Evolutionary conservation across 257 asterid genomes (phyloP), one percentile per base, ranked within the genome.

Genomic region (Forsythia viridissima): DNA sequence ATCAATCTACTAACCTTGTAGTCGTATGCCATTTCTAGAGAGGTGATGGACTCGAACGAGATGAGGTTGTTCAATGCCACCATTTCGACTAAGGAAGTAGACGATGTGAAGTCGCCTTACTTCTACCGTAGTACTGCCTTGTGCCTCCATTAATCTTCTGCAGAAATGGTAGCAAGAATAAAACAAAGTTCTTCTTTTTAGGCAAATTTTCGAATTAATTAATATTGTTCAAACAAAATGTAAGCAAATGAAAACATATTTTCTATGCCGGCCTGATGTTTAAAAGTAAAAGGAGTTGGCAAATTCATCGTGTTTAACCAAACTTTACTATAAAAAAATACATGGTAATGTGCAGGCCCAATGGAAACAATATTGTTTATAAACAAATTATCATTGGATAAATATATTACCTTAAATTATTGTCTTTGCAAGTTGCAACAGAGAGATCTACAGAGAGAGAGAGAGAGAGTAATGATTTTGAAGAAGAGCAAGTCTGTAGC

Each of bases 41-140:
- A 78, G 88, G 34, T 89, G 98, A 82, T 85, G 99, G 20, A 93
- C 91, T 0, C 96, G 92, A 72, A 95, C 70, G 82, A 95, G 99
- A 80, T 95, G 99, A 43, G 99, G 99, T 30, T 91, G 97, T 65
- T 95, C 98, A 69, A 87, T 81, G 6, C 85, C 84, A 1, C 98
- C 97, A 70, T 88, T 90, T 80, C 97, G 89, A 78, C 99, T 90
- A 0, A 95, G 89, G 79, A 90, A 92, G 75, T 95, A 95, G 41
- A 95, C 91, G 13, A 95, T 85, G 24, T 93, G 95, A 81, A 95
- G 87, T 38, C 93, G 85, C 74, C 99, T 89, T 18, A 91, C 92
- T 86, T 95, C 93, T 30, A 88, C 86, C 59, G 90, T 89, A 70
- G 7, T 30, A 69, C 30, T 46, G 4, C 84, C 86, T 40, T 86